Conservation (phyloP, 306 rosid species). For the Cicer bijugum region DNA sequence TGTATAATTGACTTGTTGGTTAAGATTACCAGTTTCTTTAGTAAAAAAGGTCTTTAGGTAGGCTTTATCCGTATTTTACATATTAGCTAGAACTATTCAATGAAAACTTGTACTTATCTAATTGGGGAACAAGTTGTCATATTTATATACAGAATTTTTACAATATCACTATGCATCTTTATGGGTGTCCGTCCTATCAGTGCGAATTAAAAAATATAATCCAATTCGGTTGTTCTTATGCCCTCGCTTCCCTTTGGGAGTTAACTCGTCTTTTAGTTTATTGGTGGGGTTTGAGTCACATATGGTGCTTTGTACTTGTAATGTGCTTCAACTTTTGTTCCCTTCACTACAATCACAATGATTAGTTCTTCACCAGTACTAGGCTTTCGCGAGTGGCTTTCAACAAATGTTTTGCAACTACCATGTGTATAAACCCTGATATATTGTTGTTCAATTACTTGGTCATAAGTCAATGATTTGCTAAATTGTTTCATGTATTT, state of each 20-base stretch:
- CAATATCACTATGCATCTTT: slow-evolving; percentile 23
- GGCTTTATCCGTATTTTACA: slow-evolving; percentile 38
- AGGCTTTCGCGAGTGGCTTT: too few species aligned
- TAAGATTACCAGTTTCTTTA: slow-evolving; percentile 38
- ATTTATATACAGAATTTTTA: slow-evolving; percentile 45
- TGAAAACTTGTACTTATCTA: slow-evolving; percentile 42
- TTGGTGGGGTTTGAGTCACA: background rate
- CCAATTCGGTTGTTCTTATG: background rate
- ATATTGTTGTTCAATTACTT: too few species aligned
- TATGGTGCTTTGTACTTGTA: background rate
- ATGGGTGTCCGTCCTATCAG: background rate
- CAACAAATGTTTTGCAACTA: too few species aligned
- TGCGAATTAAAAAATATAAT: slow-evolving; percentile 1
- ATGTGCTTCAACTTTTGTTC: background rate
- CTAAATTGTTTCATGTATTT: too few species aligned
- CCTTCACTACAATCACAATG: background rate
- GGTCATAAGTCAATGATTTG: too few species aligned
- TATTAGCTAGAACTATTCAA: slow-evolving; percentile 4
- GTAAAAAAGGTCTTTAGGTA: slow-evolving; percentile 42
- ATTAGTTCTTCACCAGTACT: too few species aligned
- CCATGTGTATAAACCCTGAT: too few species aligned
- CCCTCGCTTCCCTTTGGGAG: background rate
- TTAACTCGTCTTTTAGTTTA: background rate
- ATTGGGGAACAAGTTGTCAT: slow-evolving; percentile 27
- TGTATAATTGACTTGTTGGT: slow-evolving; percentile 34